Percentiles rank a stretch among this genome's conserved stretches.
Conservation (phyloP, 1,284 basidiomycete genomes). For the Afroboletus lepidellus region DNA sequence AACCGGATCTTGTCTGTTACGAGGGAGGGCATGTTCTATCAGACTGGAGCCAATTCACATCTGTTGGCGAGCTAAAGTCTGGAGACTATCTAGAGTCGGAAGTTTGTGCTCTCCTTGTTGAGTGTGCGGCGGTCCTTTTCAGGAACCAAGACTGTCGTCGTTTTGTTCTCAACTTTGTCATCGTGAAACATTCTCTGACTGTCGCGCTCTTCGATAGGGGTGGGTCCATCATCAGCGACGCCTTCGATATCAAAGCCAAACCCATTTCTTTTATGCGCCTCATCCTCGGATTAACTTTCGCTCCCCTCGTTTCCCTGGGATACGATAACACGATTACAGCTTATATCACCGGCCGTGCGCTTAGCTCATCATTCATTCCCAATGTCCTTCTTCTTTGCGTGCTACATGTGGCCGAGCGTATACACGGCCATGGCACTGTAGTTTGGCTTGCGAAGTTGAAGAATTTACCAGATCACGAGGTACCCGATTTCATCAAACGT, state of each 20-base stretch:
- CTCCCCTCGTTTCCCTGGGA: not conserved
- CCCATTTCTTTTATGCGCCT: not conserved
- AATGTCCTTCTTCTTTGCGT: not conserved
- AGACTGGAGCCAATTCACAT: not conserved
- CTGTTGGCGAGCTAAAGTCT: not conserved
- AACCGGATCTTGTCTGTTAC: not conserved
- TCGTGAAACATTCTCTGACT: not conserved
- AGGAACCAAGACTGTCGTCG: not conserved
- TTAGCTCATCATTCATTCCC: not conserved
- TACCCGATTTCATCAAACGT: no score
- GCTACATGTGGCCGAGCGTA: no score
- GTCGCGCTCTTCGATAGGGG: not conserved
- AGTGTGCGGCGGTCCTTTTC: not conserved
- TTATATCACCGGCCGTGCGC: no score
- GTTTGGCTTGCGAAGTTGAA: not conserved
- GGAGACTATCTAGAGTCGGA: not conserved
- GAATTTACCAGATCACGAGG: no score
- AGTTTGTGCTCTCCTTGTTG: not conserved
- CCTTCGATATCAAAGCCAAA: no score
- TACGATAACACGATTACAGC: not conserved
- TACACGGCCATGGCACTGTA: not conserved
- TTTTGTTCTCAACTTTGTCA: not conserved
- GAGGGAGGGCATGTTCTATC: not conserved
- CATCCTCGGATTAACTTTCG: not conserved
- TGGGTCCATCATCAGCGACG: not conserved